Conservation (phyloP, 768 basidiomycete species). For the Leucosporidium yakuticum region DNA sequence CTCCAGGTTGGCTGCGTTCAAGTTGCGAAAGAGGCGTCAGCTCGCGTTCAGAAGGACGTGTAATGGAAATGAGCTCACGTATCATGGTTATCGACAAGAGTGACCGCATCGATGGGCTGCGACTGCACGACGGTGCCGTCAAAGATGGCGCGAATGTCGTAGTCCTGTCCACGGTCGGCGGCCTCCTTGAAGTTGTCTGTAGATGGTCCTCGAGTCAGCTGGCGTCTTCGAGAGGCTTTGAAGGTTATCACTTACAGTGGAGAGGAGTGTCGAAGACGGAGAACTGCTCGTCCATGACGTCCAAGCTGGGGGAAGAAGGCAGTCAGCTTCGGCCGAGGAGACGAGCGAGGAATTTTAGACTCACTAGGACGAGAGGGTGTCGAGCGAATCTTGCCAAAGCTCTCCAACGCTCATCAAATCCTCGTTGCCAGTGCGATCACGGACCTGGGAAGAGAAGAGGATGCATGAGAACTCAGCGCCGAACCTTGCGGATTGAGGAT, state of each 20-base stretch:
- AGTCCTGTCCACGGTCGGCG: constrained; percentile 42
- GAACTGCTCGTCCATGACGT: constrained; percentile 45
- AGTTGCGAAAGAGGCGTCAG: constrained; percentile 39
- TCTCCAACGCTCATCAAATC: constrained; percentile 9
- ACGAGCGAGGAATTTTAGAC: constrained; percentile 6
- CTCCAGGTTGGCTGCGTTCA: constrained; percentile 43
- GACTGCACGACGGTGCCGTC: constrained; percentile 46
- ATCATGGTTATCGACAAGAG: constrained; percentile 33
- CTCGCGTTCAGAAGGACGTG: background rate
- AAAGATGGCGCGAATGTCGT: constrained; percentile 46
- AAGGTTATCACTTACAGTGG: constrained; percentile 28
- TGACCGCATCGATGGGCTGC: constrained; percentile 48
- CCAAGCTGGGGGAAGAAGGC: constrained; percentile 33
- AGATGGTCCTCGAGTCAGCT: background rate
- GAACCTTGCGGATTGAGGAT: constrained; percentile 40
- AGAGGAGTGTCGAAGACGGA: constrained; percentile 47
- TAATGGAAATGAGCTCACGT: background rate
- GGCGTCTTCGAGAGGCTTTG: background rate
- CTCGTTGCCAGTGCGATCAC: constrained; percentile 36
- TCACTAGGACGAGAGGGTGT: constrained; percentile 9
- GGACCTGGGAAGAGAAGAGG: constrained; percentile 43
- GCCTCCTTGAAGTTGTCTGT: constrained; percentile 45
- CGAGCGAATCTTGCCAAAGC: constrained; percentile 42
- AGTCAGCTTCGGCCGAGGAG: background rate
- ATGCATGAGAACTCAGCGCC: too few relatives aligned